Evolutionary conservation across 495 filamentous ascomycete genomes (phyloP).

Genomic region (Pseudoneurospora amorphoporcata): DNA sequence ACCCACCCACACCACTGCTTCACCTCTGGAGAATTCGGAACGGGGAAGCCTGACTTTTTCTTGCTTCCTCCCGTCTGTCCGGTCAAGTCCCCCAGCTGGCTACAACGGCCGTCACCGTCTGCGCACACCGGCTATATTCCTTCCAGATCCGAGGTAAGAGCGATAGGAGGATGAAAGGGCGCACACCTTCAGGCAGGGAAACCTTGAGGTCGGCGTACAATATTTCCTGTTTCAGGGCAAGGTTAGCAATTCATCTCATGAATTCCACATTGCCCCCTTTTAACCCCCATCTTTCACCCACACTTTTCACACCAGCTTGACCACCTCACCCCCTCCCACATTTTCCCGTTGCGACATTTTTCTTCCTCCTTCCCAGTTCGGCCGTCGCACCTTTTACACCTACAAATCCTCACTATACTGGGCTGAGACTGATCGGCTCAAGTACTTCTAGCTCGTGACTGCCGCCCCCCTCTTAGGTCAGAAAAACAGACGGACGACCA

Average conservation of each 20-base stretch:
- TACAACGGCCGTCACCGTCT: background rate
- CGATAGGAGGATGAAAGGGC: background rate
- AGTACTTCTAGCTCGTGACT: background rate
- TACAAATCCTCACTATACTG: background rate
- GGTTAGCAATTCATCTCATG: background rate
- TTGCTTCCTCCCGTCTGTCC: background rate
- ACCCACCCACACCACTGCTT: background rate
- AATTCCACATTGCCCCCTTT: background rate
- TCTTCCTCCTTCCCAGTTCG: background rate
- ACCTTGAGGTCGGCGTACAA: background rate
- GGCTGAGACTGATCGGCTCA: background rate
- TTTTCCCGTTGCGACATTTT: constrained; percentile 14
- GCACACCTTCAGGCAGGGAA: background rate
- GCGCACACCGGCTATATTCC: background rate
- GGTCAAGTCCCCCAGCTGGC: background rate
- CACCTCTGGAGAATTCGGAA: background rate
- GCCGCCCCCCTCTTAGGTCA: background rate
- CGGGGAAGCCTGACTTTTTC: background rate
- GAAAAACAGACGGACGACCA: background rate
- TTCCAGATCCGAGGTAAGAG: background rate
- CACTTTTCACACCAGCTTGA: background rate
- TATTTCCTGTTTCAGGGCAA: background rate
- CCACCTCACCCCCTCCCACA: background rate
- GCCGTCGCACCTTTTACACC: background rate
- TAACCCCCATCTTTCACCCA: background rate